Conservation (phyloP, 805 yeast species). For the Ogataea wickerhamii region DNA sequence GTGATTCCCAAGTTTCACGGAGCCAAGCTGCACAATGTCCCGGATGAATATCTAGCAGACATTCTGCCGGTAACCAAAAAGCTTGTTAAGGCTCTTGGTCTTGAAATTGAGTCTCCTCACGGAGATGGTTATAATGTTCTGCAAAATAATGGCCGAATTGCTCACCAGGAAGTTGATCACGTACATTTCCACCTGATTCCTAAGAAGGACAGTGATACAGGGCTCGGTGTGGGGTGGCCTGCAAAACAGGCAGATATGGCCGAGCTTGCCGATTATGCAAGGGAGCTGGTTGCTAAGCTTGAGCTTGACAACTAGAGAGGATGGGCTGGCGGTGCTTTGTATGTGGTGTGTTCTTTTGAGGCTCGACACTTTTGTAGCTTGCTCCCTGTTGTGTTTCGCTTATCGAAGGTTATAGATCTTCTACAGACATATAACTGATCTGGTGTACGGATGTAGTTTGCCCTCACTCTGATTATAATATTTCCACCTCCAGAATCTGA, state of each 20-base stretch:
- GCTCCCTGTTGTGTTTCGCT: too few relatives aligned
- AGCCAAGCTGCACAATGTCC: conserved; percentile 84
- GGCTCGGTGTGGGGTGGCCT: conserved; percentile 95
- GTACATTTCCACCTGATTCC: conserved; percentile 98
- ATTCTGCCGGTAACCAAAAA: conserved; percentile 85
- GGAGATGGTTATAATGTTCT: conserved; percentile 82
- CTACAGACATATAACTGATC: too few relatives aligned
- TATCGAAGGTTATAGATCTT: too few relatives aligned
- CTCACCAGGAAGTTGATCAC: conserved; percentile 94
- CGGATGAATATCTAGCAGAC: conserved; percentile 87
- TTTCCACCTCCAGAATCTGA: too few relatives aligned
- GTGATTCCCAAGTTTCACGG: conserved; percentile 94
- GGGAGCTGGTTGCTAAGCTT: conserved; percentile 47
- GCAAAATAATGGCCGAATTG: conserved; percentile 92
- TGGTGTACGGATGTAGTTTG: too few relatives aligned
- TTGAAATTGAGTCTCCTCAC: conserved; percentile 57
- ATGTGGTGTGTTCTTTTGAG: too few relatives aligned
- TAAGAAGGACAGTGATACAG: conserved; percentile 67
- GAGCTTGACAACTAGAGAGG: background rate
- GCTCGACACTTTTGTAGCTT: too few relatives aligned
- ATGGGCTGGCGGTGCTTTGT: too few relatives aligned
- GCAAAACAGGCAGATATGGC: conserved; percentile 73
- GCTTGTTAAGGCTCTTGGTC: conserved; percentile 67
- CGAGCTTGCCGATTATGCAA: conserved; percentile 64
- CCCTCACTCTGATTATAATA: too few relatives aligned